Conservation (phyloP, 1,284 basidiomycete species). For the Cryptococcus sp. region DNA sequence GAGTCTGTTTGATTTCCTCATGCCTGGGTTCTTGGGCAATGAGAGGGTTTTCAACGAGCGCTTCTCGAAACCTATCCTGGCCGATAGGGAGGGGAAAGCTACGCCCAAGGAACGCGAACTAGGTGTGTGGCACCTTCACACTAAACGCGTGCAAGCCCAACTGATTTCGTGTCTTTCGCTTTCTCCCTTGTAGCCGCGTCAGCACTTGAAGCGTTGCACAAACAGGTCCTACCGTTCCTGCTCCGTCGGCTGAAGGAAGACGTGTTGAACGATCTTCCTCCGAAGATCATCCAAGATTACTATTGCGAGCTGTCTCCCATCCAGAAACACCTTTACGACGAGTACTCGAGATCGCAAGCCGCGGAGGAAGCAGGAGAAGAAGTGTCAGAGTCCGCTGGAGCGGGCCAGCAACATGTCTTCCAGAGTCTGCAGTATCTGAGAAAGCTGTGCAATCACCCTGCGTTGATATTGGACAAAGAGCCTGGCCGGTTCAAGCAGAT, state of each 20-base stretch:
- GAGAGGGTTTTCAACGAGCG: constrained; percentile 94
- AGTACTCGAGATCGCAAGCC: constrained; percentile 81
- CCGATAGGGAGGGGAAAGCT: constrained; percentile 89
- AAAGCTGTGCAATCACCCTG: constrained; percentile 97
- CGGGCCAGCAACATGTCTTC: constrained; percentile 82
- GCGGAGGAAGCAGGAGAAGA: constrained; percentile 66
- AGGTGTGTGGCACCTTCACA: constrained; percentile 59
- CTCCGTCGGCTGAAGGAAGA: constrained; percentile 96
- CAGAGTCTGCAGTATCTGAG: constrained; percentile 95
- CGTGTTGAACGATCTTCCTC: constrained; percentile 91
- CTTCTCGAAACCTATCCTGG: constrained; percentile 93
- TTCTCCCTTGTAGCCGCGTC: constrained; percentile 66
- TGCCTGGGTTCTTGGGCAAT: constrained; percentile 97
- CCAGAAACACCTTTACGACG: constrained; percentile 90
- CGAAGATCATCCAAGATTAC: constrained; percentile 99
- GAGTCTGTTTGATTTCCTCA: constrained; percentile 98
- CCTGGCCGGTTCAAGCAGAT: constrained; percentile 65
- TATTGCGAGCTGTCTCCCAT: constrained; percentile 96
- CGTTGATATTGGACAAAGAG: constrained; percentile 76
- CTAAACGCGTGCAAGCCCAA: neutral
- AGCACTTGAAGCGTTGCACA: constrained; percentile 93
- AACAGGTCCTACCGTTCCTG: constrained; percentile 98
- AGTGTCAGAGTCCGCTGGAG: constrained; percentile 54
- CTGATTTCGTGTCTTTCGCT: neutral
- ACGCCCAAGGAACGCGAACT: constrained; percentile 88